A percentile compares a stretch with the other conserved stretches of the same genome.
phyloP scores from a whole-genome alignment of 257 asterid species.

The Nicotiana sylvestris region DNA sequence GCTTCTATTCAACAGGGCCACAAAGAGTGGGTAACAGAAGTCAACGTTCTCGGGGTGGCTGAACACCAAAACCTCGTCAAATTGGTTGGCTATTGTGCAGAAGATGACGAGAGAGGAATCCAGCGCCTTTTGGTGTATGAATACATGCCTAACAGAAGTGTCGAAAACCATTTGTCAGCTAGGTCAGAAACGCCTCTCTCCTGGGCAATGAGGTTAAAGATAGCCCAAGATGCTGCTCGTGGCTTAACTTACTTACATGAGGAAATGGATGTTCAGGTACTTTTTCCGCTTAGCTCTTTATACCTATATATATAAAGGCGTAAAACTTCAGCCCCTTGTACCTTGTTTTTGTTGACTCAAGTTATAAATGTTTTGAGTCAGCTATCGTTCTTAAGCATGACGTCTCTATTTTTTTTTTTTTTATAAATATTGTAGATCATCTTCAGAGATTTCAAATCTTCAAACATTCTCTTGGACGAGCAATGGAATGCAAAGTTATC shows the following conservation, averaged over 20 bases:
- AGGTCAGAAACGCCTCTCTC: slow-evolving; percentile 61
- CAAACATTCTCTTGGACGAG: slow-evolving; percentile 46
- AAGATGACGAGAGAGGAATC: slow-evolving; percentile 96
- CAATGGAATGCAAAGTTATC: slow-evolving; percentile 46
- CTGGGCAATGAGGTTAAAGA: slow-evolving; percentile 82
- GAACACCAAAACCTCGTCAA: slow-evolving; percentile 93
- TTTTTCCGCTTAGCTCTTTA: not conserved
- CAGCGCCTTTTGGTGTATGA: slow-evolving; percentile 90
- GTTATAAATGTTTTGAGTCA: not conserved
- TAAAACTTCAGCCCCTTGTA: not conserved
- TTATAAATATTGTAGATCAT: slow-evolving; percentile 28
- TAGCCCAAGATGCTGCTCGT: slow-evolving; percentile 89
- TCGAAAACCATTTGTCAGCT: slow-evolving; percentile 72
- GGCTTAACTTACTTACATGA: slow-evolving; percentile 88
- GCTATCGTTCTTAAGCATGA: not conserved
- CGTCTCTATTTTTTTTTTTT: not conserved
- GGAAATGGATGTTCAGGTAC: slow-evolving; percentile 97
- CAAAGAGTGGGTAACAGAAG: slow-evolving; percentile 99
- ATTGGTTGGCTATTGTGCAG: slow-evolving; percentile 92
- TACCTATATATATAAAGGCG: not conserved
- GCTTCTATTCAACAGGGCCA: slow-evolving; percentile 57
- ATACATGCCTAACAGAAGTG: slow-evolving; percentile 87
- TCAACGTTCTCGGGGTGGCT: slow-evolving; percentile 84
- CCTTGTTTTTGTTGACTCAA: not conserved
- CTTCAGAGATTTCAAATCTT: slow-evolving; percentile 46